Evolutionary conservation across 2,329 filamentous ascomycete genomes (phyloP).

Genomic region (Tolypocladium capitatum): DNA sequence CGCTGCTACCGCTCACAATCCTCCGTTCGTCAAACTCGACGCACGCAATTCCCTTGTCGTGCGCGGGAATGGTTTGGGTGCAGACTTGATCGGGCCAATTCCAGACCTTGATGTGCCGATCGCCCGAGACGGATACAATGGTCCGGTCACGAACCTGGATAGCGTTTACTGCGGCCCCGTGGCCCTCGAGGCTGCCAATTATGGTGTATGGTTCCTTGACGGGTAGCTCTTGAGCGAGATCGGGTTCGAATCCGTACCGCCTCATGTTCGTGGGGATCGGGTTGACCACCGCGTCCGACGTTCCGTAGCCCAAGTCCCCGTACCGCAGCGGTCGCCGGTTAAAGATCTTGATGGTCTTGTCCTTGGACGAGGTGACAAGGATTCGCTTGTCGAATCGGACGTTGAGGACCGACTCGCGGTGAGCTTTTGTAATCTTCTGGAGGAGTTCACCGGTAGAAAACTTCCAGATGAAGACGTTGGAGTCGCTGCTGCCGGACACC

Average conservation of each 20-base stretch:
- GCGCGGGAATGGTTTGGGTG: slow-evolving; percentile 67
- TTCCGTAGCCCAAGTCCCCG: slow-evolving; percentile 43
- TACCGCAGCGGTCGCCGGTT: slow-evolving; percentile 58
- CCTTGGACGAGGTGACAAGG: slow-evolving; percentile 92
- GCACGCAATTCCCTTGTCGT: slow-evolving; percentile 91
- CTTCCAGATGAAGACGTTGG: slow-evolving; percentile 77
- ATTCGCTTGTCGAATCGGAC: slow-evolving; percentile 85
- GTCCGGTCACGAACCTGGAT: slow-evolving; percentile 79
- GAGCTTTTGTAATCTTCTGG: slow-evolving; percentile 62
- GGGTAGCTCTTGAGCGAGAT: slow-evolving; percentile 31
- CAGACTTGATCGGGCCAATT: slow-evolving; percentile 70
- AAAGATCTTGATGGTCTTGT: slow-evolving; percentile 94
- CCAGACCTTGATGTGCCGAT: slow-evolving; percentile 91
- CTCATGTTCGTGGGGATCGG: slow-evolving; percentile 38
- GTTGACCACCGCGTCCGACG: slow-evolving; percentile 26
- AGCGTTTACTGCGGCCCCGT: slow-evolving; percentile 86
- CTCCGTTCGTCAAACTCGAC: slow-evolving; percentile 90
- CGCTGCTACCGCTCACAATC: slow-evolving; percentile 91
- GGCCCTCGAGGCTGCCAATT: slow-evolving; percentile 69
- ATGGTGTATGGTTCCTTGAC: slow-evolving; percentile 55
- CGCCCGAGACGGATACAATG: slow-evolving; percentile 89
- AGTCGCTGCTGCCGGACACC: slow-evolving; percentile 91
- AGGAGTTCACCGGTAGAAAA: slow-evolving; percentile 83
- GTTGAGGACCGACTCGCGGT: slow-evolving; percentile 84
- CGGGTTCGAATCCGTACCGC: slow-evolving; percentile 40